Evolutionary conservation across 441 rosid genomes (phyloP), one percentile per base, ranked within the genome.

Genomic region (Francoa sonchifolia): DNA sequence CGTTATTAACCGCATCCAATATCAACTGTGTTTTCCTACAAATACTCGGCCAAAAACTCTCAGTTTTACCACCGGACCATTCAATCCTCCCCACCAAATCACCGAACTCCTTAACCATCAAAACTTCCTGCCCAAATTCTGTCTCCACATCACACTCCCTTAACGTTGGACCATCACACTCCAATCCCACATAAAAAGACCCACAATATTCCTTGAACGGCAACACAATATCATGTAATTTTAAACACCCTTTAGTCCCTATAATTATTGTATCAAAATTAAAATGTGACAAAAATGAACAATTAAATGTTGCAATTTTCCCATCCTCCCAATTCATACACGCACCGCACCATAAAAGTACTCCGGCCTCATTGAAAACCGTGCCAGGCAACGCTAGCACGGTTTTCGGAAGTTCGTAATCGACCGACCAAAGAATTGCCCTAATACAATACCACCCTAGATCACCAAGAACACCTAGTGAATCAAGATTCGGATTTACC

Each of bases 11-110:
- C 1, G 39, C n/a, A 2, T 54, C 41, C 4, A 54, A 33, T 23
- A 54, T 39, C 26, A 54, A 37, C 52, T 53, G 58, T 2, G 59
- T 54, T 46, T 45, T 54, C 39, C 59, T n/a, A 31, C 59, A 36
- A 14, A 54, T 30, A 25, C 8, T 14, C 1, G 47, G 46, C 59
- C 52, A 44, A 11, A 18, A 42, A 11, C 15, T 29, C 44, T 53
- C 58, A 8, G 59, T 45, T 1, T 47, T 37, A 8, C 19, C 9
- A 12, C 45, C 30, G 10, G n/a, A n/a, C n/a, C n/a, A n/a, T n/a
- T n/a, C n/a, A n/a, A 54, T 45, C 16, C 23, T 39, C 15, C 1
- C 19, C 7, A 54, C 52, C 32, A 46, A 22, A 33, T 43, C 39
- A 0, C 37, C 38, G n/a, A 54, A 54, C 41, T 45, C 46, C 39